These are phyloP conservation scores for Eutreptiella sp. DNA, from an alignment of 208 protist genomes.

Conservation along the genomic window DNA sequence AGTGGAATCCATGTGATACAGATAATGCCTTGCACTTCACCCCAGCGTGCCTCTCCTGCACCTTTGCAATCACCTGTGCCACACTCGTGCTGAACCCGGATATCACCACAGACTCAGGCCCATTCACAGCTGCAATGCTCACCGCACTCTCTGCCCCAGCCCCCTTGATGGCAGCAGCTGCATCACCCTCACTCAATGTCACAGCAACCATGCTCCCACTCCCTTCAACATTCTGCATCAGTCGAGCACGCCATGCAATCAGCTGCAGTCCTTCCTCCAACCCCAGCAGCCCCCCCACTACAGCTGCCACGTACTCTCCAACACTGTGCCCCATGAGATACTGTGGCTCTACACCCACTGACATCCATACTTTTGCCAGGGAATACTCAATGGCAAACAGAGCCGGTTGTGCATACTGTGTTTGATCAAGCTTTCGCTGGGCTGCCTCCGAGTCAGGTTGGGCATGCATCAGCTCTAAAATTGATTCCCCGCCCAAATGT, in stretches of 20 bases:
- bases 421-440: background rate
- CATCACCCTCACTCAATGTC: conserved; percentile 1
- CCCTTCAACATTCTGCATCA: no score
- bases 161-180: conserved; percentile 2
- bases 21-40: conserved; percentile 1
- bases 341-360: conserved; percentile 26
- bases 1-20: conserved; percentile 22
- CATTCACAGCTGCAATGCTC: conserved; percentile 18
- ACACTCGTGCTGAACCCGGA: background rate
- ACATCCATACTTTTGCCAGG: conserved; percentile 28
- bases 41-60: no score
- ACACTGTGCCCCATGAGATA: conserved; percentile 41
- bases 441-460: no score
- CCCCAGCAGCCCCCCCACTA: conserved; percentile 31
- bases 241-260: conserved; percentile 13
- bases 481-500: no score
- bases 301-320: conserved; percentile 39
- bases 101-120: conserved; percentile 9
- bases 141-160: conserved; percentile 7
- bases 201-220: conserved; percentile 13
- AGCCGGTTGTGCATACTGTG: conserved; percentile 26
- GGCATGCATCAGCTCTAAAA: no score
- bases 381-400: conserved; percentile 41
- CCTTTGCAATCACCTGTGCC: background rate
- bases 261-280: conserved; percentile 36